Evolutionary conservation across 2,329 filamentous ascomycete species (phyloP), one percentile per base, ranked within the genome.

Genomic region (Fusarium sambucinum): DNA sequence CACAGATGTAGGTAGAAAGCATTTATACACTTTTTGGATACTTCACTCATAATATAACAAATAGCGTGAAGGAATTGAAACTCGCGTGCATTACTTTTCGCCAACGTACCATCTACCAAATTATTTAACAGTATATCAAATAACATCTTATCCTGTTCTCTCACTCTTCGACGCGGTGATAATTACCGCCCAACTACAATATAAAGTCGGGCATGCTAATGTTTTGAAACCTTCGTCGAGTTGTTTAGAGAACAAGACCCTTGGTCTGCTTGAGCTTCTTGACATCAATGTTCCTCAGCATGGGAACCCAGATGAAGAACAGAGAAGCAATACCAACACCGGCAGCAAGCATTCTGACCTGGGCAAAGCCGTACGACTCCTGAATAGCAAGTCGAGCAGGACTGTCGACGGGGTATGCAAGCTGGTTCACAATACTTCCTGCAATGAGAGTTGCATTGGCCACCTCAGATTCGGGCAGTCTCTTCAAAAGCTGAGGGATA

Each of bases 351-450:
- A 80, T 80, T 33, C 75, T 66, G 14, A 76, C 78, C 75, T 86
- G 83, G 6, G 81, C 78, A 37, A 82, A 80, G 2, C 78, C 82
- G 59, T 86, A 87, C 1, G 84, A 82, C 46, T 76, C 56, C 30
- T 82, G 77, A 51, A 85, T 84, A 4, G 78, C 84, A 19, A 77
- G 62, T 17, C 84, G 75, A 23, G 77, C 79, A 0, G 78, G 73
- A 9, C 72, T 81, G 6, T 82, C 80, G 17, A 81, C 70, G 0
- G 77, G 70, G 63, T 84, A 86, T 7, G 65, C 64, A 5, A 81
- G 68, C 67, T 83, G 81, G 6, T 64, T 70, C 0, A 56, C 55
- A n/a, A 82, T 57, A 23, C 76, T 70, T 9, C 68, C 75, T 53
- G 80, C 82, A 44, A 85, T 82, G 3, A 84, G 84, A 16, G 86